Evolutionary conservation across 768 basidiomycete species (phyloP).

Genomic region (Piloderma croceum): DNA sequence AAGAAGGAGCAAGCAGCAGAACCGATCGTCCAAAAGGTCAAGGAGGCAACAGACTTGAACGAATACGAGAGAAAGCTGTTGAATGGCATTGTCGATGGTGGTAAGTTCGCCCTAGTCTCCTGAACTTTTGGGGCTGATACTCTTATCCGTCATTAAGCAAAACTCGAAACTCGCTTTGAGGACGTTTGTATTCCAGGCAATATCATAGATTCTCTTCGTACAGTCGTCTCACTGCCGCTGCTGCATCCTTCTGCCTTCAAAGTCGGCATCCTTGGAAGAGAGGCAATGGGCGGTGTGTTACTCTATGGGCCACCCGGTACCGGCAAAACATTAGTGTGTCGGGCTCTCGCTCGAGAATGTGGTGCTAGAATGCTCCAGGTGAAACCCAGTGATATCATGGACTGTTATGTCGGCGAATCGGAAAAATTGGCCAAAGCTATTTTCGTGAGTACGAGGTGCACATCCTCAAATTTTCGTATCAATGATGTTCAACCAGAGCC

Average conservation of each 20-base stretch:
- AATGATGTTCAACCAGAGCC: no score
- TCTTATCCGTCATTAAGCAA: conserved; percentile 1
- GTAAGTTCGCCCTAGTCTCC: no score
- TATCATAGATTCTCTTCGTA: conserved; percentile 11
- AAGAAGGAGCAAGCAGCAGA: conserved; percentile 4
- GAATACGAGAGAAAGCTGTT: conserved; percentile 9
- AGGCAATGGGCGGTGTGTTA: no score
- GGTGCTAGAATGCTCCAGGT: conserved; percentile 14
- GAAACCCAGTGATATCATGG: conserved; percentile 13
- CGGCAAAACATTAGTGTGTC: no score
- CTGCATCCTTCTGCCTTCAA: conserved; percentile 11
- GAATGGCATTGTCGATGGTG: conserved; percentile 10
- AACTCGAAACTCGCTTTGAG: conserved; percentile 11
- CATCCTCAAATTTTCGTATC: no score
- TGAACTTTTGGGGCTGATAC: no score
- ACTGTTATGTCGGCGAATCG: conserved; percentile 11
- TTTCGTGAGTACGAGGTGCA: conserved; percentile 12
- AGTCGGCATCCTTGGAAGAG: conserved; percentile 44
- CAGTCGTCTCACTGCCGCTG: conserved; percentile 13
- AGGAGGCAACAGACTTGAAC: conserved; percentile 4
- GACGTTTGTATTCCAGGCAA: conserved; percentile 11
- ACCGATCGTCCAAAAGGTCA: conserved; percentile 7
- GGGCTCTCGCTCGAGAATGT: conserved; percentile 36
- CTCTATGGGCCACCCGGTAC: no score
- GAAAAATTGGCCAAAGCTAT: conserved; percentile 12